Evolutionary conservation across 352 stramenopile species (phyloP).

Genomic region (Globisporangium radiosum): DNA sequence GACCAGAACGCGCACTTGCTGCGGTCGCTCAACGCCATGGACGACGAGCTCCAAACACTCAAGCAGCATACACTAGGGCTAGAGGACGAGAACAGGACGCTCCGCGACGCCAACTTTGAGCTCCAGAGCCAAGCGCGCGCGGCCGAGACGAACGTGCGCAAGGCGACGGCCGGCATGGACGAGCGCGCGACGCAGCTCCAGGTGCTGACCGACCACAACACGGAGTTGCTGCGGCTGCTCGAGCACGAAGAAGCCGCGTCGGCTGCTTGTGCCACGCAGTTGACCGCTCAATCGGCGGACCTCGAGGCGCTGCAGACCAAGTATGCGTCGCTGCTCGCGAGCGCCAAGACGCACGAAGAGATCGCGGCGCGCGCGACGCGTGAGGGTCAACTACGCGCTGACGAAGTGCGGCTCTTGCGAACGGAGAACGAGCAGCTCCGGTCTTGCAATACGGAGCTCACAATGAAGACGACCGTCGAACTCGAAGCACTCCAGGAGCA

Average conservation of each 20-base stretch:
- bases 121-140: slow-evolving; percentile 85
- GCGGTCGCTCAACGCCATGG: slow-evolving; percentile 80
- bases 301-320: slow-evolving; percentile 84
- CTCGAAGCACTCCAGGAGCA: slow-evolving; percentile 95
- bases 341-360: slow-evolving; percentile 91
- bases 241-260: slow-evolving; percentile 92
- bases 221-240: slow-evolving; percentile 91
- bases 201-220: slow-evolving; percentile 94
- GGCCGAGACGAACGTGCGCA: slow-evolving; percentile 77
- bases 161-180: slow-evolving; percentile 65
- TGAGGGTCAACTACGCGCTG: slow-evolving; percentile 90
- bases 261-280: slow-evolving; percentile 30
- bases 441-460: slow-evolving; percentile 88
- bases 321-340: slow-evolving; percentile 86
- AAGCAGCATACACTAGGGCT: slow-evolving; percentile 59
- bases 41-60: slow-evolving; percentile 64
- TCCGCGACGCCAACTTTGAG: slow-evolving; percentile 92
- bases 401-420: slow-evolving; percentile 91
- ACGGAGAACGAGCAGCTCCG: slow-evolving; percentile 90
- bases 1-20: slow-evolving; percentile 90
- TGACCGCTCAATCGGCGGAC: slow-evolving; percentile 56
- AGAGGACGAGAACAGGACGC: slow-evolving; percentile 88
- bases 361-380: slow-evolving; percentile 81
- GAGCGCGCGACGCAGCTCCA: slow-evolving; percentile 92
- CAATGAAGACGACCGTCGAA: slow-evolving; percentile 94